Evolutionary conservation across 2,329 filamentous ascomycete species (phyloP), one percentile per base, ranked within the genome.

Genomic region (Aspergillus fructus): DNA sequence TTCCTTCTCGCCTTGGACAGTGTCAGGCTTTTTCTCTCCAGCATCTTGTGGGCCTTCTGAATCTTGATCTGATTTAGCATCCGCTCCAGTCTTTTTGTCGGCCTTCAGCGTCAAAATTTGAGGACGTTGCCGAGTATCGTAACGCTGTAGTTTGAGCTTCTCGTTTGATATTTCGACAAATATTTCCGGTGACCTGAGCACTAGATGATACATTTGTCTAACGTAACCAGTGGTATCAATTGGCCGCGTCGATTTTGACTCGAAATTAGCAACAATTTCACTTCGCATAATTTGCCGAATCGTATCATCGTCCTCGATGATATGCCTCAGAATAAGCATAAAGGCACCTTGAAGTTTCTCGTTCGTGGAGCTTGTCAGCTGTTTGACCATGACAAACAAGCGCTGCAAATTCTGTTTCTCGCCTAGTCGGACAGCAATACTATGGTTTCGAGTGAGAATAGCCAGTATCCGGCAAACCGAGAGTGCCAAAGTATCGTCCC

Each of bases 341-440:
- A 96, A 89, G 56, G 89, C 83, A 60, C 83, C 83, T 60, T 88
- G 85, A 9, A 99, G 83, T 54, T 88, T 88, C 54, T 89, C 85
- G 30, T 91, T 90, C 6, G 90, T 89, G 30, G 87, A 83, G 24
- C 89, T 90, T 19, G 91, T 88, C 58, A 97, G 84, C 72, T 97
- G 93, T 73, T 96, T 96, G 56, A 93, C 87, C 90, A 97, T 96
- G 51, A 97, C 85, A 74, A 99, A 97, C 21, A 99, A 80, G 27
- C 91, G 85, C 69, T 94, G 90, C 49, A 99, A 81, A 66, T 96
- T 96, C 70, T 88, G 89, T 78, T 92, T 96, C 71, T 96, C 89
- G 5, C 91, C 90, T 47, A 97, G 82, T 45, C 83, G 80, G 62
- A 86, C 83, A 2, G 94, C 93, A 60, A 96, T 81, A 13, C 85